Conservation (phyloP, 176 grass and related monocot genomes). For the Aegilops longissima region DNA sequence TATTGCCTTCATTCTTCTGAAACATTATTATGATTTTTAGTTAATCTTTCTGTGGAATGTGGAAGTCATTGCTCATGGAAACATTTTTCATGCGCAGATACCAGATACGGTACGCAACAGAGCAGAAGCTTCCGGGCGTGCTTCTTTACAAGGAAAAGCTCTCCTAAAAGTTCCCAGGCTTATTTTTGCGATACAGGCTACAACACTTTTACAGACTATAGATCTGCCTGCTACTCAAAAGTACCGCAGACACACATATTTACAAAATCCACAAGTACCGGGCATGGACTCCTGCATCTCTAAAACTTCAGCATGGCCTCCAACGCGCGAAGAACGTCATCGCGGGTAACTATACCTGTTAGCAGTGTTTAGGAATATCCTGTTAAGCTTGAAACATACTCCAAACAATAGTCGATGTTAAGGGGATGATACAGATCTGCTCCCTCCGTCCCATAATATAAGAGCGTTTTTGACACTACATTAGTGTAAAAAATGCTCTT, state of each 20-base stretch:
- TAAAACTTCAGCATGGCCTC: constrained; percentile 62
- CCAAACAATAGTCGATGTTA: not conserved
- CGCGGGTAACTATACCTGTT: constrained; percentile 86
- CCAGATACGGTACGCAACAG: constrained; percentile 15
- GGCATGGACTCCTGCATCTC: constrained; percentile 1
- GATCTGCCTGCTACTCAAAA: constrained; percentile 26
- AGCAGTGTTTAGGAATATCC: constrained; percentile 33
- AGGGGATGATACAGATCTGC: constrained; percentile 22
- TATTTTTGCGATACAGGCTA: constrained; percentile 32
- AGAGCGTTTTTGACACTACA: too few relatives aligned
- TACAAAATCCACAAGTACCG: constrained; percentile 35
- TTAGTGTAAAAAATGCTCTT: too few relatives aligned
- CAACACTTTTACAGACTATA: constrained; percentile 20
- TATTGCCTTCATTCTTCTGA: not conserved
- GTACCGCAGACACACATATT: constrained; percentile 31
- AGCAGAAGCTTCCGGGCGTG: not conserved
- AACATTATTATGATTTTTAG: not conserved
- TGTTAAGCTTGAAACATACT: constrained; percentile 30
- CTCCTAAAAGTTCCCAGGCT: not conserved
- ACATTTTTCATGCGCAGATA: constrained; percentile 25
- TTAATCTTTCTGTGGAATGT: not conserved
- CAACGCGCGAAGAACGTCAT: constrained; percentile 69
- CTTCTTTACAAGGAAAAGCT: constrained; percentile 33
- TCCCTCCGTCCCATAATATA: too few relatives aligned
- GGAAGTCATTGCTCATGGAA: constrained; percentile 25